Evolutionary conservation across 305 asterid genomes (phyloP), one percentile per base, ranked within the genome.

Genomic region (Euphrasia arctica): DNA sequence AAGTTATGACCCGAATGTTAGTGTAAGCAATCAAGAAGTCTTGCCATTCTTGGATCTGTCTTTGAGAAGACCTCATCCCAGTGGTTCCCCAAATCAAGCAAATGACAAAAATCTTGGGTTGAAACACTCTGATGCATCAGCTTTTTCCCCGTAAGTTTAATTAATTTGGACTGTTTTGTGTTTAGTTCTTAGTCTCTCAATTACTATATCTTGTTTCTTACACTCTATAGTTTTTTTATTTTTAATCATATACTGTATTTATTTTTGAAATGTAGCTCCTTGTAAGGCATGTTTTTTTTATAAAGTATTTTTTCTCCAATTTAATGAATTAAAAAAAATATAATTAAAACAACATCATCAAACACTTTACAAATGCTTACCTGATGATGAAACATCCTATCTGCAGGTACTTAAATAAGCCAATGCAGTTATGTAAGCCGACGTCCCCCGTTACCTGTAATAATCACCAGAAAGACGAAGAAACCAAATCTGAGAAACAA

Each of bases 41-140:
- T 67, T 73, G 54, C 91, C 95, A 1, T 54, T 75, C 29, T 68
- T 89, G 79, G 93, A 89, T 76, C 95, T 89, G 68, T 85, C 96
- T 61, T 73, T 89, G 77, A 84, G 79, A 72, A 72, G 95, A 76
- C 72, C 83, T 66, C 75, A 80, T 56, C 82, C 81, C 47, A 25
- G 27, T 25, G 27, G 27, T 25, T 25, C 27, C 27, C 27, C 27
- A 25, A 25, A 25, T 25, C 27, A 25, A 25, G 27, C 27, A 54
- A 68, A 77, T 49, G 85, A 82, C 55, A 82, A 67, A 67, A 70
- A 70, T 73, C 78, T 58, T 28, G 57, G 64, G 62, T 72, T 93
- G 69, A 88, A 86, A 72, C 98, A 86, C 73, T 93, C 98, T 4
- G 88, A 86, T 78, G 89, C 89, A 49, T 93, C 98, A 12, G 84